Conservation (phyloP, 768 basidiomycete genomes). For the Mycena filopes region DNA sequence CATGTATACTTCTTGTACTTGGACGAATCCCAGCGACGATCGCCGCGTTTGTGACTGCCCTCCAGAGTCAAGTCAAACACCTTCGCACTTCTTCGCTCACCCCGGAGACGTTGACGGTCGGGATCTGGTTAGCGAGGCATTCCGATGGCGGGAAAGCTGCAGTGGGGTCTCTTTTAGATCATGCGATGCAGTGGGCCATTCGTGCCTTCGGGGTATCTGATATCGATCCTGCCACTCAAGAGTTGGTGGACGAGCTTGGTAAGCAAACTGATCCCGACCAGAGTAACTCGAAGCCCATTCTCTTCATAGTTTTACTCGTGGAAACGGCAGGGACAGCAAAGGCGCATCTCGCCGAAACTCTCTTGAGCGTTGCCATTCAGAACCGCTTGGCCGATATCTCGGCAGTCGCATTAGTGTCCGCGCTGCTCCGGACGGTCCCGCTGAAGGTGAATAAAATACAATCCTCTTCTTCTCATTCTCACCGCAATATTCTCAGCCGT, state of each 20-base stretch:
- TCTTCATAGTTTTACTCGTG: conserved; percentile 44
- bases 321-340: conserved; percentile 51
- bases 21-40: conserved; percentile 37
- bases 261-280: not conserved
- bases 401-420: conserved; percentile 56
- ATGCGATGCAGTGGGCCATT: conserved; percentile 65
- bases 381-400: conserved; percentile 58
- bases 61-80: conserved; percentile 42
- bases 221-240: conserved; percentile 33
- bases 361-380: conserved; percentile 72
- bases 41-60: conserved; percentile 31
- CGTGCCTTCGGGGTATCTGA: conserved; percentile 52
- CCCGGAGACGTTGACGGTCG: conserved; percentile 46
- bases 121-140: conserved; percentile 36
- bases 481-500: conserved; percentile 59
- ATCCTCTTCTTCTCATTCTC: not conserved
- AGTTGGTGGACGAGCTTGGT: conserved; percentile 41
- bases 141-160: conserved; percentile 38
- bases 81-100: conserved; percentile 41
- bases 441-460: conserved; percentile 67
- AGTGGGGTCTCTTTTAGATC: conserved; percentile 51
- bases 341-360: conserved; percentile 73
- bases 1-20: conserved; percentile 45
- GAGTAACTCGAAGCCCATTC: conserved; percentile 7
- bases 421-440: conserved; percentile 50